Percentiles rank a stretch among this genome's conserved stretches.
Evolutionary conservation across 306 rosid species (phyloP).

Genomic region (Spatholobus suberectus): DNA sequence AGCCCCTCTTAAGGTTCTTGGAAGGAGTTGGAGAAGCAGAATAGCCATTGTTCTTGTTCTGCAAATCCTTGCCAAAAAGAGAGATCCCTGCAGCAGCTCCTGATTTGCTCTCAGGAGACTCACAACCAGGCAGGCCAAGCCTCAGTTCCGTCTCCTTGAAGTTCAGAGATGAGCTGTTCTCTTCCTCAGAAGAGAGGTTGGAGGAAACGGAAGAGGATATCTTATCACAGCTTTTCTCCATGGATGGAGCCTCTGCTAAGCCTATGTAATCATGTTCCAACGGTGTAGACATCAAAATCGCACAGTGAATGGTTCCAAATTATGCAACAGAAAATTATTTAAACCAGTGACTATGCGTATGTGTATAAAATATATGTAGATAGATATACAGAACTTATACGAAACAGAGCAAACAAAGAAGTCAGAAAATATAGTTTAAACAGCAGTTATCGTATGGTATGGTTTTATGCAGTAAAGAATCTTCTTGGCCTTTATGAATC

Average conservation of each 20-base stretch:
- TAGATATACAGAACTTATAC: background rate
- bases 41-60: background rate
- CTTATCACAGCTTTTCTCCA: conserved; percentile 23
- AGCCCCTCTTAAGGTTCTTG: conserved; percentile 23
- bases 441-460: background rate
- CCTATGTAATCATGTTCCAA: conserved; percentile 25
- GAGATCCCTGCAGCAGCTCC: background rate
- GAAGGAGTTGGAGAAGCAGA: conserved; percentile 3
- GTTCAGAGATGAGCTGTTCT: background rate
- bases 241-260: background rate
- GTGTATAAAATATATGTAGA: background rate
- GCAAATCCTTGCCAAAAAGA: conserved; percentile 26
- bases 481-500: conserved; percentile 22
- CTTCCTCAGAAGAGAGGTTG: conserved; percentile 2
- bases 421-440: background rate
- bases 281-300: background rate
- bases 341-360: background rate
- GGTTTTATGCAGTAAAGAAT: background rate
- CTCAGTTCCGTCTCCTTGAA: conserved; percentile 26
- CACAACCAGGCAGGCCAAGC: background rate
- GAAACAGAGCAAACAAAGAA: background rate
- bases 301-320: background rate
- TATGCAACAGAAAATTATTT: background rate
- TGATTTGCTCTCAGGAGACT: background rate
- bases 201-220: conserved; percentile 24